A percentile compares a stretch with the other conserved stretches of the same genome.
phyloP scores from a whole-genome alignment of 257 asterid species.

The Przewalskia tangutica region DNA sequence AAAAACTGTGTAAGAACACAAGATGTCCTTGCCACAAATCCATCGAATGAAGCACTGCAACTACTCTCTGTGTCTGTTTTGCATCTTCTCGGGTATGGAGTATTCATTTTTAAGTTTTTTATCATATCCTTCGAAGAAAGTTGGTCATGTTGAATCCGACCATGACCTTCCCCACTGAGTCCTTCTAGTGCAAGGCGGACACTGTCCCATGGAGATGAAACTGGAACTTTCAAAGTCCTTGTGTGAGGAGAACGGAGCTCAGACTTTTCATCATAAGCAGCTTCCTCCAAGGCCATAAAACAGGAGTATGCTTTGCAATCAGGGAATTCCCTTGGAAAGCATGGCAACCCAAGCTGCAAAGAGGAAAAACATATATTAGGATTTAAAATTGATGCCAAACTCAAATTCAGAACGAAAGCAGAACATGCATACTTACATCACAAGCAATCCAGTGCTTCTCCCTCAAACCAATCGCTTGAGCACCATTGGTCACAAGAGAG shows the following conservation, averaged over 20 bases:
- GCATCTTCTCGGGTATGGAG: conserved; percentile 8
- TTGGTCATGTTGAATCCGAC: conserved; percentile 13
- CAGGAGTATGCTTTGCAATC: conserved; percentile 60
- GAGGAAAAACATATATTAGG: not conserved
- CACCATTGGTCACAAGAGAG: conserved; percentile 52
- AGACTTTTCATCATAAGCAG: conserved; percentile 27
- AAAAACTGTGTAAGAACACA: conserved; percentile 30
- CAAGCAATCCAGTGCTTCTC: conserved; percentile 78
- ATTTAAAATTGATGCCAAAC: not conserved
- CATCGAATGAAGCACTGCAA: conserved; percentile 27
- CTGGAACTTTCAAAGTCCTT: conserved; percentile 41
- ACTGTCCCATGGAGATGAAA: conserved; percentile 63
- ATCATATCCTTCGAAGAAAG: conserved; percentile 8
- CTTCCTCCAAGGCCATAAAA: conserved; percentile 43
- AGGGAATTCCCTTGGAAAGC: conserved; percentile 73
- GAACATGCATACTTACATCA: conserved; percentile 37
- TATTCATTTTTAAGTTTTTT: conserved; percentile 9
- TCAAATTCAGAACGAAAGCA: not conserved
- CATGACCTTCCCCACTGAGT: conserved; percentile 9
- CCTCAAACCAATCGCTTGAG: conserved; percentile 71
- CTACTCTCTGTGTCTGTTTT: conserved; percentile 6
- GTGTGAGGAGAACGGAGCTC: conserved; percentile 38
- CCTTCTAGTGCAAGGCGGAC: conserved; percentile 23
- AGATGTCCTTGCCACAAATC: conserved; percentile 65
- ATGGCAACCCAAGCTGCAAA: conserved; percentile 68